Percentiles rank a stretch among this genome's conserved stretches.
These are phyloP conservation scores for Carnegiea gigantea DNA, from an alignment of 179 eudicot species.

Conservation along the genomic window DNA sequence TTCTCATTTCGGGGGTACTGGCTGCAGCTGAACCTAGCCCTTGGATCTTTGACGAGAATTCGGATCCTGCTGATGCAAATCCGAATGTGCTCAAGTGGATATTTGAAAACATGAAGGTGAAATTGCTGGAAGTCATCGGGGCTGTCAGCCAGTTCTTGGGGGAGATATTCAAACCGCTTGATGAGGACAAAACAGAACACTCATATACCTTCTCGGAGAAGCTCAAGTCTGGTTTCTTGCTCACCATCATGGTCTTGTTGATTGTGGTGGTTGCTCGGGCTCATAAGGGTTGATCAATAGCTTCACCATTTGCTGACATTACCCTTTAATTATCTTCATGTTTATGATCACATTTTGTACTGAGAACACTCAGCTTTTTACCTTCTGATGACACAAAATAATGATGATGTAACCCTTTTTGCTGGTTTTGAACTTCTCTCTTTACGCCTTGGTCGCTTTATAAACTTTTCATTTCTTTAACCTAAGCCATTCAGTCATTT, in stretches of 20 bases:
- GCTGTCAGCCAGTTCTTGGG: constrained; percentile 29
- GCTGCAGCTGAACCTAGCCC: constrained; percentile 31
- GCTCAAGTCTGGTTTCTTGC: constrained; percentile 50
- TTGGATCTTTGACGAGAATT: constrained; percentile 23
- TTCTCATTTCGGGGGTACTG: background rate
- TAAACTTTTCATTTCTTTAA: background rate
- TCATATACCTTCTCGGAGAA: constrained; percentile 38
- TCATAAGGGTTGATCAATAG: constrained; percentile 41
- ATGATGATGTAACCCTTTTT: background rate
- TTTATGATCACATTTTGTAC: background rate
- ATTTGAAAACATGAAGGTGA: constrained; percentile 40
- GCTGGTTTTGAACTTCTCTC: constrained; percentile 1
- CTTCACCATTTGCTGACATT: constrained; percentile 53
- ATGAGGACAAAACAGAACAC: constrained; percentile 23
- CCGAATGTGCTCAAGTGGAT: constrained; percentile 42
- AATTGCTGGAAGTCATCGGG: constrained; percentile 45
- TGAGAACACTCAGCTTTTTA: background rate
- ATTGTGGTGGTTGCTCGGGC: constrained; percentile 65
- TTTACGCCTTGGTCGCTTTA: background rate
- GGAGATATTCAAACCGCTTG: constrained; percentile 37
- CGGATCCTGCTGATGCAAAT: constrained; percentile 23
- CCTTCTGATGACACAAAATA: background rate
- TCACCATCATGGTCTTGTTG: constrained; percentile 51
- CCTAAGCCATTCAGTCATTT: background rate
- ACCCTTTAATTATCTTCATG: background rate